phyloP scores from a whole-genome alignment of 805 yeast species.

The Wickerhamiella cacticola region DNA sequence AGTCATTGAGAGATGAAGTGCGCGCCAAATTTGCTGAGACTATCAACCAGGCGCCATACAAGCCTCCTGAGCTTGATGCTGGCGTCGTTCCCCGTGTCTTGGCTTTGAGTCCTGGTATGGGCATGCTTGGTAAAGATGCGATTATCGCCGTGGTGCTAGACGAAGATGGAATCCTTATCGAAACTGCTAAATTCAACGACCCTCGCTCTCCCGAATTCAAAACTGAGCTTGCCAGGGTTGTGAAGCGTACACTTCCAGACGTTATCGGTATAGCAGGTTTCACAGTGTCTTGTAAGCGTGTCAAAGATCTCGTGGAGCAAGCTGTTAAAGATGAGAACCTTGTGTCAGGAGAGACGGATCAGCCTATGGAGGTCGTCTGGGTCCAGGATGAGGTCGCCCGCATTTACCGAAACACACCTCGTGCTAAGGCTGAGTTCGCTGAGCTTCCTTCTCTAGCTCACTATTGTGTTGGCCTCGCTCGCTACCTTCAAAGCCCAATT shows the following conservation, averaged over 20 bases:
- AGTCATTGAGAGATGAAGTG: constrained; percentile 53
- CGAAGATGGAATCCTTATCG: constrained; percentile 68
- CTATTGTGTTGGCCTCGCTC: constrained; percentile 80
- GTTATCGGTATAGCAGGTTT: constrained; percentile 87
- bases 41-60: constrained; percentile 87
- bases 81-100: constrained; percentile 81
- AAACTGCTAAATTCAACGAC: constrained; percentile 65
- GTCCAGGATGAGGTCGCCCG: constrained; percentile 91
- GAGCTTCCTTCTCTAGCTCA: constrained; percentile 70
- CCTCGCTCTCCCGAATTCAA: constrained; percentile 57
- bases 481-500: constrained; percentile 88
- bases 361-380: constrained; percentile 55
- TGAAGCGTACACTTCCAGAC: constrained; percentile 64
- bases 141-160: constrained; percentile 69
- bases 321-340: constrained; percentile 46
- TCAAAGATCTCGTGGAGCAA: constrained; percentile 39
- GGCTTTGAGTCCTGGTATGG: constrained; percentile 76
- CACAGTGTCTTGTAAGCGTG: constrained; percentile 54
- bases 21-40: constrained; percentile 57
- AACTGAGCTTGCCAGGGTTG: constrained; percentile 45
- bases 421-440: constrained; percentile 68
- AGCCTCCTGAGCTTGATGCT: constrained; percentile 61
- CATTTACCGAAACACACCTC: constrained; percentile 64
- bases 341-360: constrained; percentile 24
- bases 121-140: constrained; percentile 69